These are phyloP conservation scores for Metarhizium album DNA, from an alignment of 2,329 filamentous ascomycete genomes.

Conservation along the genomic window DNA sequence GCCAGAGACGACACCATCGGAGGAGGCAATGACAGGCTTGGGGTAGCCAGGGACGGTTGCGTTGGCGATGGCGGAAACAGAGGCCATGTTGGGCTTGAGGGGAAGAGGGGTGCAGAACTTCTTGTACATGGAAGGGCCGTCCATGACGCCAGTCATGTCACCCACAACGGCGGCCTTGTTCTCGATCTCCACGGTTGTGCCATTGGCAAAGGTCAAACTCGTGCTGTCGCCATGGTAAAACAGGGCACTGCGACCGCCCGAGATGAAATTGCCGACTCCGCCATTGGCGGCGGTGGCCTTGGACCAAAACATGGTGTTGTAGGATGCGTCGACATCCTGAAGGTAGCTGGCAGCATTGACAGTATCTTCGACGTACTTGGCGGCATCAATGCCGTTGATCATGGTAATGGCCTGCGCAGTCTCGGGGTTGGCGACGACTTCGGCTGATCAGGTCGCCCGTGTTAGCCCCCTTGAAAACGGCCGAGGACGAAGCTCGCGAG, in stretches of 20 bases:
- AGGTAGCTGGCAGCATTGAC: slow-evolving; percentile 11
- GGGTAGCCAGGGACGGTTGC: slow-evolving; percentile 16
- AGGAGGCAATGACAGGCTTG: slow-evolving; percentile 17
- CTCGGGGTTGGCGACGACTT: slow-evolving; percentile 12
- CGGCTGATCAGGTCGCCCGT: neutral
- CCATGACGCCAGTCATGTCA: slow-evolving; percentile 18
- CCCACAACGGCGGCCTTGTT: slow-evolving; percentile 21
- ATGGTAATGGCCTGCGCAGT: slow-evolving; percentile 14
- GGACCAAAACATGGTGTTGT: slow-evolving; percentile 28
- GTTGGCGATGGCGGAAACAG: neutral
- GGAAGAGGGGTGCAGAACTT: slow-evolving; percentile 20
- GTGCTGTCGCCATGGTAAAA: slow-evolving; percentile 22
- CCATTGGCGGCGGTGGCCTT: slow-evolving; percentile 10
- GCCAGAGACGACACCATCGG: slow-evolving; percentile 13
- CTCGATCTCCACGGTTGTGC: slow-evolving; percentile 18
- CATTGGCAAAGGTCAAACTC: slow-evolving; percentile 26
- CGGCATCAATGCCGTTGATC: slow-evolving; percentile 17
- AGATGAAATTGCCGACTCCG: slow-evolving; percentile 19
- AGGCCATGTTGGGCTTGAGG: neutral
- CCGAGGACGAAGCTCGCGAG: no score
- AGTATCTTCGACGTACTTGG: slow-evolving; percentile 13
- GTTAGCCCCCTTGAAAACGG: neutral
- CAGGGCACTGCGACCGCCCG: slow-evolving; percentile 17
- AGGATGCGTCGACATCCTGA: slow-evolving; percentile 20
- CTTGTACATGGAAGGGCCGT: slow-evolving; percentile 22